phyloP scores from a whole-genome alignment of 163 green algal species.

The Scenedesmus sp. region DNA sequence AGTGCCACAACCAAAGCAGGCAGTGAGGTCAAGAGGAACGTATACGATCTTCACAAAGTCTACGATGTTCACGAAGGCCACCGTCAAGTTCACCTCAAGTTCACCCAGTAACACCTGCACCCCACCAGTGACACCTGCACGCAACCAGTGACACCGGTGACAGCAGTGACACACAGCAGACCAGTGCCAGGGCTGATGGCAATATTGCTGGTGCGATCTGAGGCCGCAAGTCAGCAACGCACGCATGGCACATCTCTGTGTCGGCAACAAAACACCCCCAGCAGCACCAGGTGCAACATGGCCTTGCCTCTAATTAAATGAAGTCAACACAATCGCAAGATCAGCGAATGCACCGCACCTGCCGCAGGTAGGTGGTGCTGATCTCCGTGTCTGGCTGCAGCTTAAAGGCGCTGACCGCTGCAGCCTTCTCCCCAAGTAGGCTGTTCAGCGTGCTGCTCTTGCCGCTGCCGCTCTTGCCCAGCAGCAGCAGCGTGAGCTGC shows the following conservation, averaged over 20 bases:
- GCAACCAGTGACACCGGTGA: background rate
- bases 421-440: constrained; percentile 73
- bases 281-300: background rate
- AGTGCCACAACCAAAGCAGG: background rate
- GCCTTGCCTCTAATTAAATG: background rate
- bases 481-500: constrained; percentile 69
- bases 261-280: background rate
- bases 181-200: too few species aligned
- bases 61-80: too few species aligned
- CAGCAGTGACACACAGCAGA: background rate
- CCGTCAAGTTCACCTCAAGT: background rate
- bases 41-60: too few species aligned
- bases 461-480: constrained; percentile 77
- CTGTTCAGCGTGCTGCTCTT: constrained; percentile 82
- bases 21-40: too few species aligned
- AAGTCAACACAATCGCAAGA: background rate
- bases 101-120: constrained; percentile 50
- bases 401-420: constrained; percentile 71
- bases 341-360: constrained; percentile 43
- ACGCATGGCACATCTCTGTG: background rate
- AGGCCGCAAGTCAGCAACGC: too few species aligned
- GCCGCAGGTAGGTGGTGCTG: constrained; percentile 46
- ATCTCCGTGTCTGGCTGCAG: constrained; percentile 69
- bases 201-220: too few species aligned
- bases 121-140: constrained; percentile 2